Evolutionary conservation across 305 asterid genomes (phyloP), one percentile per base, ranked within the genome.

Genomic region (Fraxinus nigra): DNA sequence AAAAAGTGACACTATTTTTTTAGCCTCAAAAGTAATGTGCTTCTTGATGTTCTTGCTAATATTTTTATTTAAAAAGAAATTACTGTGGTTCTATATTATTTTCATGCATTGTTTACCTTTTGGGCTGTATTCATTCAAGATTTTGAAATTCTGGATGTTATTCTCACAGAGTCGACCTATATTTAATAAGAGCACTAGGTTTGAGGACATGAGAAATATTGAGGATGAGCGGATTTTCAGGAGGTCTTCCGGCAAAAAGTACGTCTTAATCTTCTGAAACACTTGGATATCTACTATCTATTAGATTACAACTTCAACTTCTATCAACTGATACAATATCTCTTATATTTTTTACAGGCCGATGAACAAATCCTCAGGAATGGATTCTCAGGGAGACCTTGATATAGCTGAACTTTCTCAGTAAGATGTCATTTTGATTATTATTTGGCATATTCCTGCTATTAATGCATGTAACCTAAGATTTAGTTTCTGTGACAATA

Each of bases 111-210:
- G 16, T 67, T 26, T 67, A 67, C 40, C 24, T 46, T 76, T 24
- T 46, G 32, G 79, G 32, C 30, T 1, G 43, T 48, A 28, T 48
- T 40, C 10, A 11, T 22, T 32, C 13, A 46, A 26, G 40, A 76
- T 38, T 79, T 67, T 51, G 79, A 81, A 46, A 75, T 79, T 78
- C 78, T 85, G 75, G 77, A 81, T 79, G 75, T 79, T 80, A 43
- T 84, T 83, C 77, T 70, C 87, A 78, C 92, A 95, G 99, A 95
- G 99, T 84, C 97, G 99, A 26, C 99, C 98, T 14, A 94, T 95
- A 69, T 95, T 95, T 87, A 95, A 94, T 34, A 95, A 95, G 90
- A 95, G 99, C 85, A 95, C 99, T 5, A 89, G 97, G 88, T 95
- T 93, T 87, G 98, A 94, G 86, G 97, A 94, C 84, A 94, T 94